A percentile compares a stretch with the other conserved stretches of the same genome.
These are phyloP conservation scores for Backusella luteola DNA, from an alignment of 192 early-diverging fungal species.

Conservation along the genomic window DNA sequence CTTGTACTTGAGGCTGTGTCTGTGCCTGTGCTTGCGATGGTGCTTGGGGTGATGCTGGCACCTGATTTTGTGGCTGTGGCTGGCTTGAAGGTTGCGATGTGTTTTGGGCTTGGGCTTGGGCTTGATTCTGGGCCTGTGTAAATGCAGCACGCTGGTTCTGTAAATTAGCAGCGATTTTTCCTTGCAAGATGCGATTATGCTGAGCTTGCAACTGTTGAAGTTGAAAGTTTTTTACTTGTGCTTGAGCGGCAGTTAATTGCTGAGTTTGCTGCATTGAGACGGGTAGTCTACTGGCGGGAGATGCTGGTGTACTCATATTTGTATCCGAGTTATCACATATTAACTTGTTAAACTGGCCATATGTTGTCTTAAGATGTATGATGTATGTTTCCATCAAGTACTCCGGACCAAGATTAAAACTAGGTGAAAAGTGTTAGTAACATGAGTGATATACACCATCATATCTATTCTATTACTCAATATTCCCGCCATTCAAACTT, in stretches of 20 bases:
- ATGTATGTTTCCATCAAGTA: constrained; percentile 38
- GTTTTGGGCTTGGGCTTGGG: constrained; percentile 2
- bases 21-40: constrained; percentile 16
- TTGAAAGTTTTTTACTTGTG: constrained; percentile 8
- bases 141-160: constrained; percentile 16
- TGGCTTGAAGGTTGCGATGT: not conserved
- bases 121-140: constrained; percentile 13
- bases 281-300: constrained; percentile 9
- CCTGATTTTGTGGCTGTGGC: not conserved
- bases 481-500: constrained; percentile 62
- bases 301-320: constrained; percentile 19
- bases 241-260: constrained; percentile 23
- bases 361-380: constrained; percentile 35
- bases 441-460: not conserved
- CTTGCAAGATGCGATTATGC: constrained; percentile 18
- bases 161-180: constrained; percentile 9
- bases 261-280: constrained; percentile 1
- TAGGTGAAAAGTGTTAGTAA: not conserved
- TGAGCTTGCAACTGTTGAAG: constrained; percentile 24
- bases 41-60: not conserved
- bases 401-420: constrained; percentile 37
- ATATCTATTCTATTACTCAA: constrained; percentile 41
- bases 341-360: constrained; percentile 33
- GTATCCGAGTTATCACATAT: constrained; percentile 32
- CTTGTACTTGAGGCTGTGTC: constrained; percentile 24